Conservation (phyloP, 139 green algal genomes). For the Chlamydomonas eustigma region DNA sequence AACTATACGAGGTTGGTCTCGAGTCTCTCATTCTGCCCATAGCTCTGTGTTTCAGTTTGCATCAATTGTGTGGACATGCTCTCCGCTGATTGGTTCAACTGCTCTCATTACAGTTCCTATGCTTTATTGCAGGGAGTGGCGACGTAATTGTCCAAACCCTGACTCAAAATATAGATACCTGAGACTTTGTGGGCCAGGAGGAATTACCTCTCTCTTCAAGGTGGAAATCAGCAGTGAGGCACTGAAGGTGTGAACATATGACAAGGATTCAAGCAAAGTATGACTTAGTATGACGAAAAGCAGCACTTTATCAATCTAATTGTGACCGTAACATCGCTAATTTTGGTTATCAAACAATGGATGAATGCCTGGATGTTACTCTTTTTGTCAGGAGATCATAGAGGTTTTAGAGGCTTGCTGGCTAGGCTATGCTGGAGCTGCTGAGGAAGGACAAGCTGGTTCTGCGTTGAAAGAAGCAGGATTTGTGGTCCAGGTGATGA, state of each 20-base stretch:
- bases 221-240: constrained; percentile 34
- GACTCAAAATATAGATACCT: constrained; percentile 40
- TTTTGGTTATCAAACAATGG: not conserved
- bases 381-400: constrained; percentile 16
- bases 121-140: constrained; percentile 46
- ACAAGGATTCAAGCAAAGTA: not conserved
- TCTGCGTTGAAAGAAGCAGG: constrained; percentile 22
- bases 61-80: too few species aligned
- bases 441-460: constrained; percentile 24
- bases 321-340: not conserved
- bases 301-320: not conserved
- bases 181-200: constrained; percentile 17
- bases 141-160: constrained; percentile 18
- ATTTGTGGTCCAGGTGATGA: constrained; percentile 25
- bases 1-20: too few species aligned
- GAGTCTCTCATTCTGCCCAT: too few species aligned
- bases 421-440: constrained; percentile 22
- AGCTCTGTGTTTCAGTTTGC: too few species aligned
- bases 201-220: constrained; percentile 30
- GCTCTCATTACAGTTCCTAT: too few species aligned
- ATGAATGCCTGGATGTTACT: not conserved
- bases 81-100: too few species aligned
- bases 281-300: not conserved
- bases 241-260: constrained; percentile 29
- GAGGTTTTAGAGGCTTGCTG: constrained; percentile 30